Evolutionary conservation across 2,329 filamentous ascomycete species (phyloP).

Genomic region (Botrytis porri): DNA sequence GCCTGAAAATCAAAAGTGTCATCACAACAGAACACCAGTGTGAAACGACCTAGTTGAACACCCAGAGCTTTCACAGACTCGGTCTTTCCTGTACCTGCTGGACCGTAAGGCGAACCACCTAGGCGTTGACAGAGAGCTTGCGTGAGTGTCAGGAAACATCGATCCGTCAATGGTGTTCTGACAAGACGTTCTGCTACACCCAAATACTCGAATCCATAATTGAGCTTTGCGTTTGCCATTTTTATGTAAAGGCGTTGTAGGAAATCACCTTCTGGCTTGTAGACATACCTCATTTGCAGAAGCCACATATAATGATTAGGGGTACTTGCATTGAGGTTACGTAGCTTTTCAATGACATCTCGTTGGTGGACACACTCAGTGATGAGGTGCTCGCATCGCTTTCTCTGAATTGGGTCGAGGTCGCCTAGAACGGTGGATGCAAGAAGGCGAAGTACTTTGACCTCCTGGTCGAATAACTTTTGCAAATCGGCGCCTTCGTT

Average conservation of each 20-base stretch:
- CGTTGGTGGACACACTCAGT: conserved; percentile 98
- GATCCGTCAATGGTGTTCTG: conserved; percentile 91
- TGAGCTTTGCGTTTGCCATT: conserved; percentile 94
- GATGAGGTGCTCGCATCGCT: conserved; percentile 98
- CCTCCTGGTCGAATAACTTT: conserved; percentile 74
- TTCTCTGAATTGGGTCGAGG: conserved; percentile 78
- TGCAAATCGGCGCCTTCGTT: conserved; percentile 68
- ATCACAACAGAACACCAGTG: conserved; percentile 98
- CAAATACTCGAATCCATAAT: conserved; percentile 97
- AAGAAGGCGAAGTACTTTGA: conserved; percentile 79
- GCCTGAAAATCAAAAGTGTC: conserved; percentile 99
- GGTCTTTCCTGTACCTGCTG: conserved; percentile 96
- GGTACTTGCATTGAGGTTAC: conserved; percentile 69
- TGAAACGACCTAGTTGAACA: conserved; percentile 94
- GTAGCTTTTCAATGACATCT: conserved; percentile 84
- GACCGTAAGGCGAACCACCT: conserved; percentile 94
- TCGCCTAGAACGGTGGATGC: conserved; percentile 88
- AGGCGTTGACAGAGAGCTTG: conserved; percentile 93
- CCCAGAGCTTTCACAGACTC: conserved; percentile 98
- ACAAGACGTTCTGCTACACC: conserved; percentile 96
- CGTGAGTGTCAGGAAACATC: conserved; percentile 96
- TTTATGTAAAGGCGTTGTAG: conserved; percentile 81
- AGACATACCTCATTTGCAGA: conserved; percentile 95
- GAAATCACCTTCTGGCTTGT: conserved; percentile 76
- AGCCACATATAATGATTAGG: conserved; percentile 88